Conservation (phyloP, 2,329 filamentous ascomycete species). For the Apiospora kogelbergensis region DNA sequence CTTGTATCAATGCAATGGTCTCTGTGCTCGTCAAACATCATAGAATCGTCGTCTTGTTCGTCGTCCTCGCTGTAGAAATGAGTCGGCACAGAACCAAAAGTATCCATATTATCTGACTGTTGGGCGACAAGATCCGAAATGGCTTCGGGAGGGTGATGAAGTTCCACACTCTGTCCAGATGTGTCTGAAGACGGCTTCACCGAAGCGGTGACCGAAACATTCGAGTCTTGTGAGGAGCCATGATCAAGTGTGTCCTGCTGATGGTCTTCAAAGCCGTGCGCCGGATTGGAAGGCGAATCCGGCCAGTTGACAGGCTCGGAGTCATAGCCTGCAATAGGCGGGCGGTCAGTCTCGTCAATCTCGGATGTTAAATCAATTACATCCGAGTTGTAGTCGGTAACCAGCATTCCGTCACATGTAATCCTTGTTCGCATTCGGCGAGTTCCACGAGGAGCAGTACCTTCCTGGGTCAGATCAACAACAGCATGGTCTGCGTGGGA, state of each 20-base stretch:
- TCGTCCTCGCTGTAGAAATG: not conserved
- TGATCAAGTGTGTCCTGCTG: not conserved
- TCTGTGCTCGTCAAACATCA: not conserved
- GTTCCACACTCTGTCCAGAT: not conserved
- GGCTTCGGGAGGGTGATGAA: not conserved
- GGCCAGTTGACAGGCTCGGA: not conserved
- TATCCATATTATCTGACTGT: not conserved
- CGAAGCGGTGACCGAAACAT: not conserved
- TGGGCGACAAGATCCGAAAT: not conserved
- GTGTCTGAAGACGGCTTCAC: not conserved
- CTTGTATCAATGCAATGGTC: not conserved
- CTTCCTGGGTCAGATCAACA: not conserved
- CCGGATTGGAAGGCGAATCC: not conserved
- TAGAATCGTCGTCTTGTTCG: not conserved
- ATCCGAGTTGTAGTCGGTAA: not conserved
- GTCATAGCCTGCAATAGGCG: not conserved
- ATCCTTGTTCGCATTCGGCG: not conserved
- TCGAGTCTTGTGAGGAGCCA: not conserved
- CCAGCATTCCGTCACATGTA: not conserved
- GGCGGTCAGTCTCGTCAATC: not conserved
- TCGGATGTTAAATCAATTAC: conserved; percentile 1
- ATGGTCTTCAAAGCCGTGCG: not conserved
- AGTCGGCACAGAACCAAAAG: not conserved
- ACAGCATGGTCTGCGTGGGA: not conserved
- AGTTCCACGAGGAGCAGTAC: not conserved